Percentiles rank a stretch among this genome's conserved stretches.
phyloP scores from a whole-genome alignment of 345 rosid species.

The Eucalyptus curtisii region DNA sequence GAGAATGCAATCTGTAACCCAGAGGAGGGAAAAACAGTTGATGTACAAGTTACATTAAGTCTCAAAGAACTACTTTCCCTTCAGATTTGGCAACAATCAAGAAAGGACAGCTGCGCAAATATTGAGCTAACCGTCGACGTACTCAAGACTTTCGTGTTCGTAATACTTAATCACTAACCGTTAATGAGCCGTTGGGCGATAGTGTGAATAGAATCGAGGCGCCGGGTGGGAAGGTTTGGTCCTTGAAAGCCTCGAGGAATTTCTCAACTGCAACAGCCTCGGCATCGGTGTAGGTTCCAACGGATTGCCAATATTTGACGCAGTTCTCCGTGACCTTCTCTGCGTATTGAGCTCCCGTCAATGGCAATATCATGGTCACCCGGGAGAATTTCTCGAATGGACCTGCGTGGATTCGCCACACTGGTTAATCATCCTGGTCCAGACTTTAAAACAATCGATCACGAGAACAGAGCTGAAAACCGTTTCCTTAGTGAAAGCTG shows the following conservation, averaged over 20 bases:
- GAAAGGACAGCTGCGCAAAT: neutral
- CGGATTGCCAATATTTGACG: constrained; percentile 52
- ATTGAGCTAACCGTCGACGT: neutral
- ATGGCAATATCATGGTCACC: constrained; percentile 3
- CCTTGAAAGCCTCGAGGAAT: constrained; percentile 43
- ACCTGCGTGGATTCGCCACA: neutral
- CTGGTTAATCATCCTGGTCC: neutral
- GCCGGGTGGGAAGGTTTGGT: constrained; percentile 54
- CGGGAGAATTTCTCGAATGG: constrained; percentile 1
- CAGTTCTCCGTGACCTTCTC: constrained; percentile 79
- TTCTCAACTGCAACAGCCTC: constrained; percentile 66
- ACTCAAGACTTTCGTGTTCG: neutral
- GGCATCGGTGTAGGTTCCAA: constrained; percentile 55
- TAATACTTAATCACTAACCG: constrained; percentile 15
- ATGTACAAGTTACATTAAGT: neutral
- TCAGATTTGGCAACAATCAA: neutral
- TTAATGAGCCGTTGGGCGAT: constrained; percentile 36
- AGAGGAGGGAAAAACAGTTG: neutral
- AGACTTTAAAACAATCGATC: neutral
- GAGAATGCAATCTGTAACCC: constrained; percentile 48
- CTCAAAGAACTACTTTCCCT: neutral
- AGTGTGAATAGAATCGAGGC: constrained; percentile 64
- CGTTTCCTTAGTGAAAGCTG: neutral
- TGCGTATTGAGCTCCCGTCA: constrained; percentile 29
- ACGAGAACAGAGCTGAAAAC: neutral